Conservation (phyloP, 1,284 basidiomycete genomes). For the Cryptococcus sp. region DNA sequence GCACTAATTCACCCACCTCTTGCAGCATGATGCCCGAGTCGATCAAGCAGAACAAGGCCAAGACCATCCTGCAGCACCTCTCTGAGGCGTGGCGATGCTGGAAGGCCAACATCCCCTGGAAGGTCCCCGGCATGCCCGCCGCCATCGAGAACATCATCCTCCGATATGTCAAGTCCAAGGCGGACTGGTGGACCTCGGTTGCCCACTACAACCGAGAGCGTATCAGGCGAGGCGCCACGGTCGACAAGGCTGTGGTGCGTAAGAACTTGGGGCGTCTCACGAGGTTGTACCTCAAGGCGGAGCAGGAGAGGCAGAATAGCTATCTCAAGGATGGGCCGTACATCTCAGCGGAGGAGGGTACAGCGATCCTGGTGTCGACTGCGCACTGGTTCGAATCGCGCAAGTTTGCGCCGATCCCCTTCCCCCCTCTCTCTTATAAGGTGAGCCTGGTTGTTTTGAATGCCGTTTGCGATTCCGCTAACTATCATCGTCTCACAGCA, state of each 20-base stretch:
- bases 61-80: conserved; percentile 96
- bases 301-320: conserved; percentile 94
- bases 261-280: conserved; percentile 54
- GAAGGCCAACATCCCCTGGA: conserved; percentile 86
- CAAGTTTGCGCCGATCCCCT: conserved; percentile 92
- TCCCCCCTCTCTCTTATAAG: conserved; percentile 97
- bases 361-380: conserved; percentile 93
- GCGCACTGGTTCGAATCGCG: conserved; percentile 96
- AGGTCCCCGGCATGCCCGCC: conserved; percentile 59
- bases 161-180: conserved; percentile 98
- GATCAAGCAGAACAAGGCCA: conserved; percentile 98
- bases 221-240: conserved; percentile 78
- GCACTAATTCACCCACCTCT: conserved; percentile 1
- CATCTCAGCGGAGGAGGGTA: conserved; percentile 94
- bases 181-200: conserved; percentile 97
- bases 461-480: too few relatives aligned
- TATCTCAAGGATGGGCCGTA: conserved; percentile 97
- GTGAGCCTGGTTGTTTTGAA: conserved; percentile 81
- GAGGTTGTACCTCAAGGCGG: conserved; percentile 88
- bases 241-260: conserved; percentile 87
- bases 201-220: conserved; percentile 60
- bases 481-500: too few relatives aligned
- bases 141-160: conserved; percentile 99
- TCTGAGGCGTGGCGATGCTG: conserved; percentile 98
- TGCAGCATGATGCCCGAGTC: conserved; percentile 87